Base-by-base conservation (phyloP, 2,329 filamentous ascomycete species). In the Scytalidium sp. region DNA sequence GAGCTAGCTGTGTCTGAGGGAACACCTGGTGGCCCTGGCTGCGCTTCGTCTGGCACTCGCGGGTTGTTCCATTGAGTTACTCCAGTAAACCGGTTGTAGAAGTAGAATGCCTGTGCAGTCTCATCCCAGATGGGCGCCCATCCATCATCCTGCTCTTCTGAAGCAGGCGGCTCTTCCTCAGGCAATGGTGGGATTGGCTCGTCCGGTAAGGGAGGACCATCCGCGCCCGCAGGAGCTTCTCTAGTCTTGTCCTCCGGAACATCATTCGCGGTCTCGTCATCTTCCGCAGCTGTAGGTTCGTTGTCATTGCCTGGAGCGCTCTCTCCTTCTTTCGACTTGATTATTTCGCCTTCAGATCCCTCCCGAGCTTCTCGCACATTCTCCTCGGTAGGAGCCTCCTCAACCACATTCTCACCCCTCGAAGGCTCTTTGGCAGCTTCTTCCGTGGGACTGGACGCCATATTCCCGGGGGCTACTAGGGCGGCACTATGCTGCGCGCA, bases 1-100 rank as follows among this genome's bases (percentile, higher is more conserved):
- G 62, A 55, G 39, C 63, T 51, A 15, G 59, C 55, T 57, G 60
- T 17, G 36, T 60, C 54, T 25, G 57, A 53, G 17, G 62, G 51
- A 46, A 70, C 58, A 22, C 66, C 61, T 20, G 59, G 58, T 19
- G 65, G 43, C 10, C 56, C 61, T 15, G 62, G 54, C 9, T 53
- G 51, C 20, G 59, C 22, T 21, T 49, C 50, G 43, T 73, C 71
- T 4, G 85, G 79, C 3, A 93, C 74, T 45, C 91, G 86, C 5
- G 91, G 91, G 62, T 96, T 96, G 29, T 93, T 87, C 87, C 90
- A 94, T 63, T 94, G 90, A 47, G 83, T 83, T 51, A 80, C 73
- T 29, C 81, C 78, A 3, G 88, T 94, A 66, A 88, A 85, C 58
- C 85, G 83, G 66, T 96, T 96, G 75, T 85, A 84, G 70, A 95